These are phyloP conservation scores for Ploettnerulaceae sp. DNA, from an alignment of 2,329 filamentous ascomycete species.

Conservation along the genomic window DNA sequence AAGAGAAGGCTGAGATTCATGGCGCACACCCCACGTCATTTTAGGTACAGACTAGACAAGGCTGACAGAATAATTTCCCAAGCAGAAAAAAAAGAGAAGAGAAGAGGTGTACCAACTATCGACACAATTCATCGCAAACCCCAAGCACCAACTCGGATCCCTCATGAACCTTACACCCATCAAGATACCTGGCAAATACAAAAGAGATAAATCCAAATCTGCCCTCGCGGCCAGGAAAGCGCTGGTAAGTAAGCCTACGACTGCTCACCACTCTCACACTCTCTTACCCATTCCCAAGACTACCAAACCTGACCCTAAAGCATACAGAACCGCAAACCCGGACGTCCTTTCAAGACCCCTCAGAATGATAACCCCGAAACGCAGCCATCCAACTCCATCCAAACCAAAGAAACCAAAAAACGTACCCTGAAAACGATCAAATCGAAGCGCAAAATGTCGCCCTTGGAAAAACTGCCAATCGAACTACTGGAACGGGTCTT, in stretches of 20 bases:
- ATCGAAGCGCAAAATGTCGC: constrained; percentile 28
- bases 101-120: no score
- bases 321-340: constrained; percentile 3
- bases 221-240: constrained; percentile 23
- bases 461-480: constrained; percentile 30
- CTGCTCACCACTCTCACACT: not conserved
- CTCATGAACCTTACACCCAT: constrained; percentile 32
- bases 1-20: constrained; percentile 1
- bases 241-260: constrained; percentile 16
- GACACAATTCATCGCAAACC: not conserved
- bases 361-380: not conserved
- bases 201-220: constrained; percentile 21
- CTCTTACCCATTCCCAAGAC: no score
- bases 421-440: constrained; percentile 28
- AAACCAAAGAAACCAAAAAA: constrained; percentile 13
- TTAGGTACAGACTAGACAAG: constrained; percentile 5
- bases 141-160: not conserved
- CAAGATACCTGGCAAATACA: constrained; percentile 31
- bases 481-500: constrained; percentile 32
- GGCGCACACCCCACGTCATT: not conserved
- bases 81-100: no score
- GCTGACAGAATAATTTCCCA: constrained; percentile 7
- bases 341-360: constrained; percentile 1
- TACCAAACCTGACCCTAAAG: not conserved
- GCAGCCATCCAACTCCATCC: not conserved